Conservation (phyloP, 2,329 filamentous ascomycete genomes). For the Harringtonia aguacate region DNA sequence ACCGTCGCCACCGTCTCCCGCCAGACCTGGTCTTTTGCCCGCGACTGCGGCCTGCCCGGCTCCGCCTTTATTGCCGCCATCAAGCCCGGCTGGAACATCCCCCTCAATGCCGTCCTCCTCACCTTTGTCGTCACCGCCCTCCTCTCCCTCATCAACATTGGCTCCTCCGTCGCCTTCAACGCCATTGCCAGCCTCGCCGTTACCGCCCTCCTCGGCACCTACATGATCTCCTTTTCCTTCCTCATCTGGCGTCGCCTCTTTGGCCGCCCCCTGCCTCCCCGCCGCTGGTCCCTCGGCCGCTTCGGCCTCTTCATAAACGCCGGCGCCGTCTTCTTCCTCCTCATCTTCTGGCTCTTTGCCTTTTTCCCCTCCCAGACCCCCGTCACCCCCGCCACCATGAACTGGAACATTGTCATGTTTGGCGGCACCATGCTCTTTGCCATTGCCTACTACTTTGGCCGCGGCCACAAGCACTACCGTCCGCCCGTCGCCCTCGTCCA, state of each 20-base stretch:
- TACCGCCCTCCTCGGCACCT: slow-evolving; percentile 37
- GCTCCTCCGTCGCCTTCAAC: slow-evolving; percentile 39
- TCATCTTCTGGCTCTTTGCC: slow-evolving; percentile 33
- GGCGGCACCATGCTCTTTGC: slow-evolving; percentile 25
- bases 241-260: slow-evolving; percentile 30
- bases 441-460: slow-evolving; percentile 25
- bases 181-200: slow-evolving; percentile 41
- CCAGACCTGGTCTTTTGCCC: slow-evolving; percentile 44
- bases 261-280: slow-evolving; percentile 24
- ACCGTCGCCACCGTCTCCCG: slow-evolving; percentile 47
- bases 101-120: slow-evolving; percentile 33
- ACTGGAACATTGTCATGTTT: slow-evolving; percentile 38
- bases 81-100: slow-evolving; percentile 22
- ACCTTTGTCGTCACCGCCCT: slow-evolving; percentile 33
- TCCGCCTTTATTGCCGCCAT: slow-evolving; percentile 23
- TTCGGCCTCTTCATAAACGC: slow-evolving; percentile 30
- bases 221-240: slow-evolving; percentile 36
- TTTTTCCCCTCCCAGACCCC: slow-evolving; percentile 32
- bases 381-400: slow-evolving; percentile 30
- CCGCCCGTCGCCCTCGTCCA: slow-evolving; percentile 14
- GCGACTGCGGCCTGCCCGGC: slow-evolving; percentile 32
- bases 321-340: slow-evolving; percentile 31
- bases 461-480: slow-evolving; percentile 15
- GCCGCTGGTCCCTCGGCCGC: slow-evolving; percentile 30
- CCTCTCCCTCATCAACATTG: slow-evolving; percentile 39